Conservation (phyloP, 2,329 filamentous ascomycete species). For the Colletotrichum euphorbiae region DNA sequence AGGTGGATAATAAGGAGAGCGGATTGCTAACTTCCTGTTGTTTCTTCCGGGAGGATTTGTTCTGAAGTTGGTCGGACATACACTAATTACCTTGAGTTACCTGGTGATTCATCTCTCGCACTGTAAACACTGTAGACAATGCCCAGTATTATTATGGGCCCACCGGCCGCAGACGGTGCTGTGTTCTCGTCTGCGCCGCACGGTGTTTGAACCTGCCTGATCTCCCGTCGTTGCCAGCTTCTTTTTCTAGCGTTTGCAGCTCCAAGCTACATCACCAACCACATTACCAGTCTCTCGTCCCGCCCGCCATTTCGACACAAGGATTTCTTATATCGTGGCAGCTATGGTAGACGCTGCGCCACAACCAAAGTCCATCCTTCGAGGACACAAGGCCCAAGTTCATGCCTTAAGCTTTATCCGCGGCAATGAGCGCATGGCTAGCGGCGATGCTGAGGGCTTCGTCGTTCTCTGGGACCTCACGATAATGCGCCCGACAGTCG, state of each 20-base stretch:
- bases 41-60: no score
- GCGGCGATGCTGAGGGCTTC: conserved; percentile 91
- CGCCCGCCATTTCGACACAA: not conserved
- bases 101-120: no score
- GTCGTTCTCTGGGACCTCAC: conserved; percentile 87
- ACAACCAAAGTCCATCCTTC: conserved; percentile 75
- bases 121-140: no score
- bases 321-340: not conserved
- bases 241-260: not conserved
- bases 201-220: not conserved
- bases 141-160: no score
- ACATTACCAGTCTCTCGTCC: not conserved
- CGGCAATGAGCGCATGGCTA: conserved; percentile 80
- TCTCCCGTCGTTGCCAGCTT: not conserved
- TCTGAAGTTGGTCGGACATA: no score
- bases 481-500: conserved; percentile 82
- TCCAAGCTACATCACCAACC: conserved; percentile 3
- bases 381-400: conserved; percentile 85
- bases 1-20: no score
- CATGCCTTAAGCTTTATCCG: conserved; percentile 81
- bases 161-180: no score
- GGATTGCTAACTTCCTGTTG: no score
- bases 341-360: conserved; percentile 46
- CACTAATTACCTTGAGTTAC: no score
- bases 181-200: not conserved